phyloP scores from a whole-genome alignment of 768 basidiomycete species.

The Daedaleopsis sinensis region DNA sequence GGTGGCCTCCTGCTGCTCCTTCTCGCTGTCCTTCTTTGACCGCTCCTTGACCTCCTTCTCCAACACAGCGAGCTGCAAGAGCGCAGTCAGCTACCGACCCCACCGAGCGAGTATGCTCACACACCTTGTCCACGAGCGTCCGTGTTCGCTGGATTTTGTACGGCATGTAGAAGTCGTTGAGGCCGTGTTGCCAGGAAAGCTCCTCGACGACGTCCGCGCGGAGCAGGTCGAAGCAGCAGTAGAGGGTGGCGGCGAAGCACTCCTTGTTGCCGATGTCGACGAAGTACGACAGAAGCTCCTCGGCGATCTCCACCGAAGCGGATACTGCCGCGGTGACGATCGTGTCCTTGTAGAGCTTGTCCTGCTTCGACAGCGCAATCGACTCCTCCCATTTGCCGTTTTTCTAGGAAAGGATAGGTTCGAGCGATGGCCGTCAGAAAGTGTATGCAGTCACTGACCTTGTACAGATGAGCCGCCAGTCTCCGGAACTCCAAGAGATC shows the following conservation, averaged over 20 bases:
- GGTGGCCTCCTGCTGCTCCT: constrained; percentile 88
- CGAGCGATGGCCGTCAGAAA: not conserved
- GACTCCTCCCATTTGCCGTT: constrained; percentile 96
- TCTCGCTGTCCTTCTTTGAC: constrained; percentile 82
- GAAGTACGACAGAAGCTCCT: constrained; percentile 95
- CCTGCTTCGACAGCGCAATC: constrained; percentile 91
- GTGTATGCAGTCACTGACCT: constrained; percentile 50
- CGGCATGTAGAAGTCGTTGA: constrained; percentile 98
- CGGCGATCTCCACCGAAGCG: constrained; percentile 83
- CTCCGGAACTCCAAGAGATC: constrained; percentile 94
- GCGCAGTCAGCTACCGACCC: not conserved
- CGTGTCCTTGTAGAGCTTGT: constrained; percentile 96
- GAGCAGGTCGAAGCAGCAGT: constrained; percentile 93
- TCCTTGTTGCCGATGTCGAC: constrained; percentile 99
- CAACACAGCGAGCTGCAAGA: constrained; percentile 41
- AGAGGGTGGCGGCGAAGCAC: constrained; percentile 90
- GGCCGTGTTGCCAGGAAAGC: constrained; percentile 92
- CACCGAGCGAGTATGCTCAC: not conserved
- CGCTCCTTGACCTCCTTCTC: constrained; percentile 92
- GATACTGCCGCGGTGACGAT: constrained; percentile 93
- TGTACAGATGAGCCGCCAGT: constrained; percentile 94
- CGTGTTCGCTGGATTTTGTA: constrained; percentile 90
- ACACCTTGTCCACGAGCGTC: constrained; percentile 74
- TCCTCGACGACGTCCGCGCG: constrained; percentile 93
- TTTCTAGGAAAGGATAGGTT: constrained; percentile 62